Conservation (phyloP, 768 basidiomycete genomes). For the Termitomyces sp. region DNA sequence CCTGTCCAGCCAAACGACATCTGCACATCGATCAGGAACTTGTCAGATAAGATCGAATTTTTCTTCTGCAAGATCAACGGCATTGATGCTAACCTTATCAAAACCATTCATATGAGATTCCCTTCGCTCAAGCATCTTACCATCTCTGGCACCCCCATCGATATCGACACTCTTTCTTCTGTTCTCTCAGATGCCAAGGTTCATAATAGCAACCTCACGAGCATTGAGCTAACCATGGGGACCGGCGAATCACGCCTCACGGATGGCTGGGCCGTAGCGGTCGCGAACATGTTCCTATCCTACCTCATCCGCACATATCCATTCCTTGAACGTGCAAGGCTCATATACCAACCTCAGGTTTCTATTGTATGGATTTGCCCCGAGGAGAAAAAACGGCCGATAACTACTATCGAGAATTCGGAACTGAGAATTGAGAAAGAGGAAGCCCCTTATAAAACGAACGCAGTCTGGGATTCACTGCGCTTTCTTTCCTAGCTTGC, state of each 20-base stretch:
- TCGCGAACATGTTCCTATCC: conserved; percentile 14
- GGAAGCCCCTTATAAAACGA: conserved; percentile 1
- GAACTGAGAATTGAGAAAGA: conserved; percentile 17
- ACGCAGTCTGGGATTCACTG: conserved; percentile 1
- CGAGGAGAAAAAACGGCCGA: background rate
- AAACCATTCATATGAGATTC: conserved; percentile 15
- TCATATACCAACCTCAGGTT: conserved; percentile 16
- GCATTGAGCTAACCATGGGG: conserved; percentile 14
- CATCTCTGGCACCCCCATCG: conserved; percentile 16
- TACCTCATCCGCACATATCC: conserved; percentile 15
- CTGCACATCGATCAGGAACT: background rate
- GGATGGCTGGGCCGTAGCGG: conserved; percentile 10
- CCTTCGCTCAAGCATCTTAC: conserved; percentile 17
- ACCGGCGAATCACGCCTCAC: conserved; percentile 15
- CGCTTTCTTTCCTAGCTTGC: background rate
- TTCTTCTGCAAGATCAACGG: conserved; percentile 15
- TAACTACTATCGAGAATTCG: background rate
- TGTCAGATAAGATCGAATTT: conserved; percentile 12
- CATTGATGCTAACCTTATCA: conserved; percentile 11
- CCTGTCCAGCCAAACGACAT: conserved; percentile 14
- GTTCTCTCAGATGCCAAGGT: conserved; percentile 7
- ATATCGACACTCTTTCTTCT: conserved; percentile 15
- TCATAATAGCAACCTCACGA: conserved; percentile 11
- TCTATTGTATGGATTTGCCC: conserved; percentile 17
- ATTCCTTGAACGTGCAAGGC: conserved; percentile 11